A percentile compares a stretch with the other conserved stretches of the same genome.
These are phyloP conservation scores for Xylaria sp. DNA, from an alignment of 2,329 filamentous ascomycete genomes.

Conservation along the genomic window DNA sequence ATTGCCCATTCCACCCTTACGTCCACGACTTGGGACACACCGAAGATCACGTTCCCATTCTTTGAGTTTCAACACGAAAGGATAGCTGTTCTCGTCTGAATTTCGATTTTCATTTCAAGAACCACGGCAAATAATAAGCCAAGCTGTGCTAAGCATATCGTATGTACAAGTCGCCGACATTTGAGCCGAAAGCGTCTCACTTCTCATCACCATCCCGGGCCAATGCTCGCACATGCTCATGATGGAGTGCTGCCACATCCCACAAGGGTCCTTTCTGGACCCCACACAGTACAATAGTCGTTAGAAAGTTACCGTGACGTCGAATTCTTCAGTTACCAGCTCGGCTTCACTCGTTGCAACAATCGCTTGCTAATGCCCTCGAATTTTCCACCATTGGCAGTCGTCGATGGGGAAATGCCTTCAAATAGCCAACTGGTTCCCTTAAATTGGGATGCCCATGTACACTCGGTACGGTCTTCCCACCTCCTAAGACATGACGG, in stretches of 20 bases:
- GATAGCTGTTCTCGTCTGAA: slow-evolving; percentile 25
- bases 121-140: slow-evolving; percentile 19
- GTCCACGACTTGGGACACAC: slow-evolving; percentile 12
- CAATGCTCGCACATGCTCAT: slow-evolving; percentile 22
- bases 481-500: slow-evolving; percentile 20
- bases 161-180: slow-evolving; percentile 35
- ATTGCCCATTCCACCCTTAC: slow-evolving; percentile 14
- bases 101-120: slow-evolving; percentile 32
- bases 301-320: slow-evolving; percentile 19
- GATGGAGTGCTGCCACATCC: slow-evolving; percentile 18
- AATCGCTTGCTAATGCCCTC: slow-evolving; percentile 20
- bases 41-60: slow-evolving; percentile 20
- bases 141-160: slow-evolving; percentile 22
- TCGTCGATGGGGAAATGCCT: slow-evolving; percentile 17
- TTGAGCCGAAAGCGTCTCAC: slow-evolving; percentile 19
- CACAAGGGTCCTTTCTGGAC: slow-evolving; percentile 21
- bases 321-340: slow-evolving; percentile 11
- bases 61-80: slow-evolving; percentile 16
- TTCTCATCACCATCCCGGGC: slow-evolving; percentile 19
- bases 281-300: slow-evolving; percentile 20
- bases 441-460: slow-evolving; percentile 23
- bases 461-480: slow-evolving; percentile 27
- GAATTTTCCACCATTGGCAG: slow-evolving; percentile 12
- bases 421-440: slow-evolving; percentile 14
- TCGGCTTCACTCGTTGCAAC: slow-evolving; percentile 15